Conservation (phyloP, 2,329 filamentous ascomycete genomes). For the Penicillium sp. region DNA sequence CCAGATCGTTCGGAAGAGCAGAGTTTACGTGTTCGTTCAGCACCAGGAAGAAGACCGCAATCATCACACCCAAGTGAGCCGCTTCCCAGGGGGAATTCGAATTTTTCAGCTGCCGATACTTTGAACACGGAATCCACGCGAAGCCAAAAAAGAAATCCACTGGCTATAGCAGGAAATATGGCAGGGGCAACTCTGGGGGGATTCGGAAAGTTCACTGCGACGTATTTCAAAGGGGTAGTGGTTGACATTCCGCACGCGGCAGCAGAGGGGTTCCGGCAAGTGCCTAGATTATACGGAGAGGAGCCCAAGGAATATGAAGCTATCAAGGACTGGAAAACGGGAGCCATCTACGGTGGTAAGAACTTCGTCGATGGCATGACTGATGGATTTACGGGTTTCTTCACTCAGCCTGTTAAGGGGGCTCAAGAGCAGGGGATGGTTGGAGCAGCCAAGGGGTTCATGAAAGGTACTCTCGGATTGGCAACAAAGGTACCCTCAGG, state of each 20-base stretch:
- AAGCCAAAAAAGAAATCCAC: no score
- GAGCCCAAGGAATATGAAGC: constrained; percentile 36
- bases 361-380: constrained; percentile 37
- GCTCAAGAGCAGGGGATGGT: constrained; percentile 39
- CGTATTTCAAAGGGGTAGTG: no score
- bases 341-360: background rate
- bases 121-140: no score
- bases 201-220: background rate
- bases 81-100: no score
- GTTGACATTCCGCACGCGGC: constrained; percentile 44
- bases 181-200: no score
- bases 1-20: no score
- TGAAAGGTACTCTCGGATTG: constrained; percentile 34
- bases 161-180: no score
- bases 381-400: constrained; percentile 36
- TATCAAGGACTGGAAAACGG: constrained; percentile 22
- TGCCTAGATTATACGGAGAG: constrained; percentile 45
- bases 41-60: no score
- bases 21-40: no score
- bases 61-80: no score
- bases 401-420: constrained; percentile 34
- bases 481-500: background rate
- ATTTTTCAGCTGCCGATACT: no score
- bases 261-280: constrained; percentile 40
- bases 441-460: constrained; percentile 37